Conservation (phyloP, 2,329 filamentous ascomycete genomes). For the Fusarium dimerum region DNA sequence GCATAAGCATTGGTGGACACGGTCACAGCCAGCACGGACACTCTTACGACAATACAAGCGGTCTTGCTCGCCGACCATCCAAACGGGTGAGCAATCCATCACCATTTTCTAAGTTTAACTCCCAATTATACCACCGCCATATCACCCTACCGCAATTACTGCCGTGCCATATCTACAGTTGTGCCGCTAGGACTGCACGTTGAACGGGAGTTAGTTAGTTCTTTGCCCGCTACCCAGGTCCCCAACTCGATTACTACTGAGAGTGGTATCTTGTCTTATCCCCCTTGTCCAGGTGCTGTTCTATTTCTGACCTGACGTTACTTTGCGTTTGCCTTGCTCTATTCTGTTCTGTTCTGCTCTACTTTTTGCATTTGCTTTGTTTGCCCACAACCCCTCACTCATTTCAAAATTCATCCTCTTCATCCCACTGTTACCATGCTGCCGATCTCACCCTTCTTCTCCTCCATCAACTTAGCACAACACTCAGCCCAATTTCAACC, state of each 20-base stretch:
- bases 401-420: constrained; percentile 14
- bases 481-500: constrained; percentile 16
- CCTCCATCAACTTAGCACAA: constrained; percentile 8
- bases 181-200: not conserved
- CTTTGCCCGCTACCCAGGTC: too few relatives aligned
- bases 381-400: constrained; percentile 5
- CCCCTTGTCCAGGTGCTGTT: not conserved
- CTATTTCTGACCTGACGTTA: not conserved
- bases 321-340: not conserved
- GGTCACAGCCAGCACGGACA: constrained; percentile 24
- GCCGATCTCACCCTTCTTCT: constrained; percentile 15
- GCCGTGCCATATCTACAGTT: not conserved
- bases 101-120: constrained; percentile 43
- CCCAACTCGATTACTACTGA: too few relatives aligned
- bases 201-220: too few relatives aligned
- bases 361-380: constrained; percentile 1
- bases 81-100: constrained; percentile 55
- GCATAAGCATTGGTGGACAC: constrained; percentile 23
- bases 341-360: constrained; percentile 11
- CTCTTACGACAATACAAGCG: constrained; percentile 50
- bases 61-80: constrained; percentile 55
- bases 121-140: constrained; percentile 13
- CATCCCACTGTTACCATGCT: constrained; percentile 9
- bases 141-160: constrained; percentile 2
- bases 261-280: not conserved